Evolutionary conservation across 2,329 filamentous ascomycete species (phyloP).

Genomic region (Epichloe coenophiala): DNA sequence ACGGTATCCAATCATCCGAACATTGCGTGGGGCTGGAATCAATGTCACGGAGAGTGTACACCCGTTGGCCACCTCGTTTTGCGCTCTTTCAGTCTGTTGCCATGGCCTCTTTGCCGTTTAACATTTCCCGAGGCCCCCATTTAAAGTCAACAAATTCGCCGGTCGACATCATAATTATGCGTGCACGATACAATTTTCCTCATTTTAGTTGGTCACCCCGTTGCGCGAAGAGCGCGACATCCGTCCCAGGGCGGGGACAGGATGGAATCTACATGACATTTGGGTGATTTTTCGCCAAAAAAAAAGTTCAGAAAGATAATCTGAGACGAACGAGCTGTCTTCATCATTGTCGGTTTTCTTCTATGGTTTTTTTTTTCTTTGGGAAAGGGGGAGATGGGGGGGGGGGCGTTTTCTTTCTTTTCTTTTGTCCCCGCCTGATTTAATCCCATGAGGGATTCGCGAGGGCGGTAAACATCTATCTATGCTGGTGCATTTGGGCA

Average conservation of each 20-base stretch:
- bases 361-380: background rate
- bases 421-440: background rate
- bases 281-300: background rate
- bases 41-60: background rate
- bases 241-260: background rate
- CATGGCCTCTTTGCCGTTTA: conserved; percentile 2
- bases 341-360: conserved; percentile 1
- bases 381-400: too few relatives aligned
- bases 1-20: background rate
- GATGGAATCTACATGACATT: conserved; percentile 4
- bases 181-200: conserved; percentile 2
- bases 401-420: background rate
- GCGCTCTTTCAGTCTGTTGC: background rate
- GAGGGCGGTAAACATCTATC: background rate
- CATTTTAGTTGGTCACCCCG: background rate
- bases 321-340: background rate
- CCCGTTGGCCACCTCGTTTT: background rate
- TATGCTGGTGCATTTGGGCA: background rate
- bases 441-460: background rate
- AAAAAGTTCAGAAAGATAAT: conserved; percentile 5
- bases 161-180: conserved; percentile 4
- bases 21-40: background rate
- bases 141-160: conserved; percentile 5
- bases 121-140: conserved; percentile 5
- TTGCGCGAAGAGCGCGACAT: background rate